phyloP scores from a whole-genome alignment of 768 basidiomycete species.

The Sporobolomyces phaffii region DNA sequence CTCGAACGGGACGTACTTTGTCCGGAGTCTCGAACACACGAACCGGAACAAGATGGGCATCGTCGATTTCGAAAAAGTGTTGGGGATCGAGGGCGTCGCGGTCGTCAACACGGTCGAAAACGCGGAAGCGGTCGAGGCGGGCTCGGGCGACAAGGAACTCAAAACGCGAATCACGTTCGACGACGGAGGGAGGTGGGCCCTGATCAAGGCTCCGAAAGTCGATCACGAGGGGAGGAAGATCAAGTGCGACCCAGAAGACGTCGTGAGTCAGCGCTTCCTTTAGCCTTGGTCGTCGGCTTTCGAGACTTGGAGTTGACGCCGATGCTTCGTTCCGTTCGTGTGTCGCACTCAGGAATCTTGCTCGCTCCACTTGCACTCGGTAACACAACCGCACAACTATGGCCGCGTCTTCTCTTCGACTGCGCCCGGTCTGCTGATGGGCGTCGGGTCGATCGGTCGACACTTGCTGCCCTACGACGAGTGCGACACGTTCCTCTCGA shows the following conservation, averaged over 20 bases:
- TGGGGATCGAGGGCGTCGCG: conserved; percentile 77
- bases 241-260: conserved; percentile 58
- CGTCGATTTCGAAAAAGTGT: conserved; percentile 86
- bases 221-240: conserved; percentile 61
- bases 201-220: conserved; percentile 57
- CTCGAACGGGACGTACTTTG: conserved; percentile 87
- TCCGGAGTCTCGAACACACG: conserved; percentile 81
- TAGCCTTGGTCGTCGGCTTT: too few relatives aligned
- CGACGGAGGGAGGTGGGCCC: conserved; percentile 78
- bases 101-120: conserved; percentile 82
- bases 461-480: conserved; percentile 67
- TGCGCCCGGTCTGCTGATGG: conserved; percentile 92
- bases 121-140: conserved; percentile 70
- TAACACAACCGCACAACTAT: conserved; percentile 85
- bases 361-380: conserved; percentile 85
- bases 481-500: conserved; percentile 87
- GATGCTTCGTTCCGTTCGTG: too few relatives aligned
- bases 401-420: conserved; percentile 91
- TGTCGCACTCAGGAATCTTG: conserved; percentile 54
- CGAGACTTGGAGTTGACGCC: too few relatives aligned
- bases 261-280: conserved; percentile 6
- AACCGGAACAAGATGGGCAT: conserved; percentile 82
- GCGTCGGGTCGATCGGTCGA: conserved; percentile 81
- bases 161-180: conserved; percentile 81
- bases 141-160: conserved; percentile 66